Evolutionary conservation across 257 asterid genomes (phyloP), one percentile per base, ranked within the genome.

Genomic region (Primulina huaijiensis): DNA sequence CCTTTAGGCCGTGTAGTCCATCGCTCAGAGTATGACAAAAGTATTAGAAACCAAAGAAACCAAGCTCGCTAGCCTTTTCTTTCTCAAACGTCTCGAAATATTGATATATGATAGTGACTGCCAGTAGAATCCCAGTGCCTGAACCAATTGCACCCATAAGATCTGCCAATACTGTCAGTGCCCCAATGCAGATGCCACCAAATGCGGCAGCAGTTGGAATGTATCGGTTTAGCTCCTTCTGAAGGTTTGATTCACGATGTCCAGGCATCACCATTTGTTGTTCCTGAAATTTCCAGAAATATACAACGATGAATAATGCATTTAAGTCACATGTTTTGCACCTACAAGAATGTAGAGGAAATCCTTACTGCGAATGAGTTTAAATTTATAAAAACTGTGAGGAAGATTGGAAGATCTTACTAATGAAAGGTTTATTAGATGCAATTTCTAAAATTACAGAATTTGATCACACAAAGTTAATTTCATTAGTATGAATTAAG

Each of bases 141-240:
- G 80, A 76, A 27, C 80, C 76, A 31, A 76, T 76, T 17, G 80
- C 80, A 0, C 76, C 80, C 76, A 76, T 76, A n/a, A 78, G 67
- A 78, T 78, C 82, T 0, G 82, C 79, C 76, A 78, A 65, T 33
- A 78, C 79, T 6, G 82, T 78, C 2, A 78, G 61, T n/a, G 82
- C 82, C 40, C 82, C 82, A 11, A 78, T 74, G 53, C 76, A 76
- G 43, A 71, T 37, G 59, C 80, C 79, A 5, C 79, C 79, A 52
- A 75, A 75, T 7, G 76, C 80, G 30, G 76, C 80, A 38, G 80
- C 76, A 14, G 76, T 76, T 7, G 80, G 80, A 6, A 76, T 76
- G 69, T 76, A 76, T 43, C 80, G 80, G 65, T 76, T 76, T 57
- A 76, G 69, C 46, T 76, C 80, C 67, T 76, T 76, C 76, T 76